These are phyloP conservation scores for Petunia axillaris DNA, from an alignment of 257 asterid genomes.

Conservation along the genomic window DNA sequence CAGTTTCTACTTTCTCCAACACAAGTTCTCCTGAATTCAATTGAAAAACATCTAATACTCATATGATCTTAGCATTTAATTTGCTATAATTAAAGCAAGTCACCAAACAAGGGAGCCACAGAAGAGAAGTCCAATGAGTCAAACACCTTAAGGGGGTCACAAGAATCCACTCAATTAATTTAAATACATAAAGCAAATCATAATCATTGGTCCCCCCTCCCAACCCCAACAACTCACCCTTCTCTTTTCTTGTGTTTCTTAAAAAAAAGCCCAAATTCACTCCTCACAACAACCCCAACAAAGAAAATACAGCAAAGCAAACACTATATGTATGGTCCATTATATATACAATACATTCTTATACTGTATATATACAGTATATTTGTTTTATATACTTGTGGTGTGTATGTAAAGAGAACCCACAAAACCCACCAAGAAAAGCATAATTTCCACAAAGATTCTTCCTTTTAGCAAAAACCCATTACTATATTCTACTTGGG, in stretches of 20 bases:
- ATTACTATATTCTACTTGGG: slow-evolving; percentile 25
- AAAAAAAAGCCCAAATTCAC: not conserved
- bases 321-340: slow-evolving; percentile 36
- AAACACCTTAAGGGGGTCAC: slow-evolving; percentile 30
- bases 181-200: slow-evolving; percentile 28
- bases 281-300: slow-evolving; percentile 17
- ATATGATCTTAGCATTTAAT: slow-evolving; percentile 47
- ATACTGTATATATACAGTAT: not conserved
- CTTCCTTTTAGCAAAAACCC: slow-evolving; percentile 30
- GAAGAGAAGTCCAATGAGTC: slow-evolving; percentile 38
- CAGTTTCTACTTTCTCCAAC: slow-evolving; percentile 25
- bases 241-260: not conserved
- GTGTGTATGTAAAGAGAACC: slow-evolving; percentile 35
- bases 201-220: slow-evolving; percentile 26
- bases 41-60: slow-evolving; percentile 37
- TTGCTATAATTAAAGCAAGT: slow-evolving; percentile 42
- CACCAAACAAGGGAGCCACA: slow-evolving; percentile 72
- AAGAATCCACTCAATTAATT: slow-evolving; percentile 33
- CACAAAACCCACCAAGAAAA: slow-evolving; percentile 37
- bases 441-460: slow-evolving; percentile 43
- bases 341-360: not conserved
- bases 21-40: slow-evolving; percentile 36
- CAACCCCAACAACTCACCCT: not conserved
- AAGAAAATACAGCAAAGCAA: slow-evolving; percentile 22
- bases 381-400: slow-evolving; percentile 17